Evolutionary conservation across 2,329 filamentous ascomycete species (phyloP).

Genomic region (Colletotrichum filicis): DNA sequence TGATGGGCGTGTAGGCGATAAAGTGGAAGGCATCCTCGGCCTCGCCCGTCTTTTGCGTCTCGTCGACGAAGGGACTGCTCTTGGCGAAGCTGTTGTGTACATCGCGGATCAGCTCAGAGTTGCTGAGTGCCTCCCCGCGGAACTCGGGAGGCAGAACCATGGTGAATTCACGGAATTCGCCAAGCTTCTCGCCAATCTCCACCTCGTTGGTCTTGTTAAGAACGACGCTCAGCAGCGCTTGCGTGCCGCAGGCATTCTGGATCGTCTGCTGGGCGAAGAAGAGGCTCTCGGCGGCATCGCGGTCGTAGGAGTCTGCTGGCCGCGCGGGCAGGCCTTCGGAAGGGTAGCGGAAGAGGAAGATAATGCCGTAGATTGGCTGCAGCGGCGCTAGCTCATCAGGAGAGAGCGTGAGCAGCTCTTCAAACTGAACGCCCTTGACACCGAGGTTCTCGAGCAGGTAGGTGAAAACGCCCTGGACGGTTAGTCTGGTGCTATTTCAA

Average conservation of each 20-base stretch:
- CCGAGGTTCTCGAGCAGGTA: constrained; percentile 92
- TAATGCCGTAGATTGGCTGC: constrained; percentile 90
- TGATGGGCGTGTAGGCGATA: constrained; percentile 89
- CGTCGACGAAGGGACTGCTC: constrained; percentile 91
- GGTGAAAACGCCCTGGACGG: constrained; percentile 86
- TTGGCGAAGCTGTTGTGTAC: constrained; percentile 93
- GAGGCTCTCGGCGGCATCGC: constrained; percentile 76
- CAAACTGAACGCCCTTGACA: constrained; percentile 93
- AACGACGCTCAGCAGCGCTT: constrained; percentile 90
- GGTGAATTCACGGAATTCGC: constrained; percentile 89
- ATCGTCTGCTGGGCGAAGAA: constrained; percentile 99
- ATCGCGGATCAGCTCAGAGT: constrained; percentile 75
- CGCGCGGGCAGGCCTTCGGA: constrained; percentile 68
- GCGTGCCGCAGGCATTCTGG: constrained; percentile 97
- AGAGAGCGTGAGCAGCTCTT: constrained; percentile 93
- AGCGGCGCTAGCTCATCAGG: constrained; percentile 76
- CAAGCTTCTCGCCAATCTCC: constrained; percentile 77
- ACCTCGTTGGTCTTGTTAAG: constrained; percentile 82
- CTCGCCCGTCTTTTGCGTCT: constrained; percentile 78
- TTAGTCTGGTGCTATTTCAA: background rate
- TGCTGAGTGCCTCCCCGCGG: constrained; percentile 69
- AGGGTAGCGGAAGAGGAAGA: constrained; percentile 98
- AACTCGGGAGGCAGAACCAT: constrained; percentile 82
- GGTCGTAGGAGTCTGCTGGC: constrained; percentile 70
- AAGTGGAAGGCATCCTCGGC: constrained; percentile 97